Base-by-base conservation (phyloP, 345 rosid genomes). In the Melaleuca quinquenervia region DNA sequence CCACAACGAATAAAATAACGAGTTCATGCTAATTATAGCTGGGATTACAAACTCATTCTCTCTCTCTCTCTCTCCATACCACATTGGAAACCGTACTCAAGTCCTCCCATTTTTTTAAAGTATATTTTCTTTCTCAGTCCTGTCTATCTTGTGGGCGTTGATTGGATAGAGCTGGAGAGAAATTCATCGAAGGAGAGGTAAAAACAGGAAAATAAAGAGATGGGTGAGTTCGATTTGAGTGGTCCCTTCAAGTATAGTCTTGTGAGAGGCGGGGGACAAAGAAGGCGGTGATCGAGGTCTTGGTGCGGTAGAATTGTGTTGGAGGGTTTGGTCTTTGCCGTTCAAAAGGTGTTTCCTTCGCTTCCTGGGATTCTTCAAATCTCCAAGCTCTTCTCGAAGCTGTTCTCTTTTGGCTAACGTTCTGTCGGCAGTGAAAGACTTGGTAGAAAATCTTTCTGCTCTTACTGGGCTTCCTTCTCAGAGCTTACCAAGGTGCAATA, bases 251-350 rank as follows among this genome's bases (percentile, higher is more conserved):
- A 54, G 84, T 76, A 85, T n/a, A 82, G 82, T 70, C 26, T 70
- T 18, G 80, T 70, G 84, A 53, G 56, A 85, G 84, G 52, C 41
- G 88, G 87, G 83, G 85, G 86, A 85, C 87, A 89, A 10, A 62
- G 84, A 50, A 86, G 86, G 88, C 89, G 90, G 89, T 50, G 88
- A 85, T 89, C 89, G 84, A 87, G 85, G 85, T 56, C 76, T 87
- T 83, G 49, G 60, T 53, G 45, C 45, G 53, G 44, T 50, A 44
- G 76, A 41, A 53, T 41, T 70, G 80, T 70, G 80, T 70, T 41
- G 48, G 80, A 41, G 53, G 64, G 74, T 36, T 16, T 45, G 56
- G 76, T 84, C 44, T 70, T 70, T 78, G 70, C 49, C 60, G 52
- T 82, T 24, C n/a, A 50, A 10, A 50, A 55, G 82, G 83, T 53